These are phyloP conservation scores for Coriolopsis trogii DNA, from an alignment of 1,284 basidiomycete species.

Conservation along the genomic window DNA sequence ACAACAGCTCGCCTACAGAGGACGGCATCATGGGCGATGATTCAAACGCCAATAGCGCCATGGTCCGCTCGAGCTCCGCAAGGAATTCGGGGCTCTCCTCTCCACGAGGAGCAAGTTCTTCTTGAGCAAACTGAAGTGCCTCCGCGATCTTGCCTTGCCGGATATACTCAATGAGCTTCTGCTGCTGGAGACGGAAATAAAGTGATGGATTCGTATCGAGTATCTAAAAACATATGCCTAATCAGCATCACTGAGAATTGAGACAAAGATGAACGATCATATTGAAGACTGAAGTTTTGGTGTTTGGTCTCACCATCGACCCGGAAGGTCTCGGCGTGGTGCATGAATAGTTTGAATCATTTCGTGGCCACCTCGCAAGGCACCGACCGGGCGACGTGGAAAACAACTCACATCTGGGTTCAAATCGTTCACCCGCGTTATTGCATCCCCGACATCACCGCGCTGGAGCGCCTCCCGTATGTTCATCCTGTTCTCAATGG, in stretches of 20 bases:
- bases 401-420: constrained; percentile 87
- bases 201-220: constrained; percentile 90
- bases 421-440: constrained; percentile 91
- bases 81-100: constrained; percentile 96
- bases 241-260: constrained; percentile 18
- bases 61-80: constrained; percentile 89
- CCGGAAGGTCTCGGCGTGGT: constrained; percentile 91
- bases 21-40: constrained; percentile 62
- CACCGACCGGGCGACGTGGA: constrained; percentile 10
- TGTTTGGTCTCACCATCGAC: constrained; percentile 78
- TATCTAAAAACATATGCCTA: constrained; percentile 59
- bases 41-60: constrained; percentile 94
- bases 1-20: constrained; percentile 78
- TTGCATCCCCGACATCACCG: constrained; percentile 94
- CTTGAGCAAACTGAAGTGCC: constrained; percentile 90
- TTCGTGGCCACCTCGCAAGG: constrained; percentile 26
- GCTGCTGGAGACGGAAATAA: constrained; percentile 93
- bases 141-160: constrained; percentile 79
- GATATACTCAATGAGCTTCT: constrained; percentile 94
- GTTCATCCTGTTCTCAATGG: constrained; percentile 91
- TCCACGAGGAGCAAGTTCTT: constrained; percentile 91
- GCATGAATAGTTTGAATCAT: constrained; percentile 96
- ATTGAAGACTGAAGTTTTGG: constrained; percentile 93
- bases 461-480: constrained; percentile 93
- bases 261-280: constrained; percentile 54